Conservation (phyloP, 1,139 yeast genomes). For the Pneumocystis canis region DNA sequence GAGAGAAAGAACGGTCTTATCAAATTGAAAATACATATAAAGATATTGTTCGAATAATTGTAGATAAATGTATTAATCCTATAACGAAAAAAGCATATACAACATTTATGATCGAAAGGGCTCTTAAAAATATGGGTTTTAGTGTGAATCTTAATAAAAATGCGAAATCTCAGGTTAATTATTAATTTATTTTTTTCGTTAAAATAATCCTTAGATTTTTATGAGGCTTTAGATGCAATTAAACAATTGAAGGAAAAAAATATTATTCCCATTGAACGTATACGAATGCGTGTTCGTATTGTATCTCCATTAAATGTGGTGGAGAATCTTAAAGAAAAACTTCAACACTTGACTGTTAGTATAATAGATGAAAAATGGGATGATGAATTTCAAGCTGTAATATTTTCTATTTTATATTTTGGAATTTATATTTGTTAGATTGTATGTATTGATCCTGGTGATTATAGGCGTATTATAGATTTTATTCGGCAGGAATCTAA, state of each 20-base stretch:
- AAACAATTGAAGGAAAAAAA: slow-evolving; percentile 61
- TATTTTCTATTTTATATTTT: slow-evolving; percentile 26
- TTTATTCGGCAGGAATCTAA: slow-evolving; percentile 40
- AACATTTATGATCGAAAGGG: slow-evolving; percentile 84
- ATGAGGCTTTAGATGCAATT: slow-evolving; percentile 70
- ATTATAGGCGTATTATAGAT: slow-evolving; percentile 55
- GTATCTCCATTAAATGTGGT: slow-evolving; percentile 34
- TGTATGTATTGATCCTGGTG: slow-evolving; percentile 60
- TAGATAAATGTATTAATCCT: slow-evolving; percentile 87
- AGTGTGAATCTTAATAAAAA: slow-evolving; percentile 66
- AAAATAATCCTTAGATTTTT: not conserved
- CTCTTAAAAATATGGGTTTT: slow-evolving; percentile 63
- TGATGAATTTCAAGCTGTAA: slow-evolving; percentile 45
- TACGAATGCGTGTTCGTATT: slow-evolving; percentile 75
- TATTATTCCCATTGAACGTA: slow-evolving; percentile 82
- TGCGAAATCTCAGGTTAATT: slow-evolving; percentile 51
- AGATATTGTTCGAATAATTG: slow-evolving; percentile 68
- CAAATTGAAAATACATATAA: slow-evolving; percentile 62
- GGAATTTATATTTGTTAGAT: not conserved
- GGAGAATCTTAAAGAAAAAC: slow-evolving; percentile 35
- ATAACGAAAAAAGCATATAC: slow-evolving; percentile 81
- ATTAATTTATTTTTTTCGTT: not conserved
- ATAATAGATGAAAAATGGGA: slow-evolving; percentile 39
- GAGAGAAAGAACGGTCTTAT: slow-evolving; percentile 80
- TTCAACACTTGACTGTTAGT: slow-evolving; percentile 38